Base-by-base conservation (phyloP, 768 basidiomycete species). In the Kwoniella sp. region DNA sequence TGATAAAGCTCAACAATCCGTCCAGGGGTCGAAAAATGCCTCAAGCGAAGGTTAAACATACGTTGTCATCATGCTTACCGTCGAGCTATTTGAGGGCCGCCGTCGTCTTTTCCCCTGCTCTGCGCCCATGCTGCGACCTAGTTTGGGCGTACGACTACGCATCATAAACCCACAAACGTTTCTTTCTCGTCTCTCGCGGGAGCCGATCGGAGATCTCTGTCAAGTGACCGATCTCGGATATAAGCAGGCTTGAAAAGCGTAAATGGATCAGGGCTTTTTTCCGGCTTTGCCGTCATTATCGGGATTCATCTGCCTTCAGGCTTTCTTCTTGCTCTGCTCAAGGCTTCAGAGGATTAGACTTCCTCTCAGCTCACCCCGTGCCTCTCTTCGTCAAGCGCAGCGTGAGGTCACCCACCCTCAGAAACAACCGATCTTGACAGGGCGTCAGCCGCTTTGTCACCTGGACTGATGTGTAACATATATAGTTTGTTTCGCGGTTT, bases 231-330 rank as follows among this genome's bases (percentile, higher is more conserved):
- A 45, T 17, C 9, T 45, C 23, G 9, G 11, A 17, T 17, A 26
- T 4, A 4, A 51, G 26, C 50, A 48, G 47, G 23, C 50, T 51
- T 51, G 50, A 51, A 51, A 51, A 51, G 50, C 50, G 50, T 51
- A 51, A 51, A 51, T 28, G 23, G 17, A 20, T 11, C 41, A 45
- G 11, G 41, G 41, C 17, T 45, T 20, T 45, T 45, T 45, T 45
- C 41, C 41, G 41, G 41, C 41, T 45, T 45, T 45, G 41, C 41
- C 41, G 41, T 45, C 41, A 45, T 45, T 45, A 17, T 45, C 41
- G 41, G n/a, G 41, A 45, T 45, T 11, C 41, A 8, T 45, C 17
- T 45, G 41, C 4, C 8, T 17, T 17, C 4, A 17, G 41, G 9
- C 41, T 20, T 3, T 45, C 41, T 17, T 45, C 41, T 45, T 45